These are phyloP conservation scores for Colletotrichum sublineola DNA, from an alignment of 2,329 filamentous ascomycete species.

Conservation along the genomic window DNA sequence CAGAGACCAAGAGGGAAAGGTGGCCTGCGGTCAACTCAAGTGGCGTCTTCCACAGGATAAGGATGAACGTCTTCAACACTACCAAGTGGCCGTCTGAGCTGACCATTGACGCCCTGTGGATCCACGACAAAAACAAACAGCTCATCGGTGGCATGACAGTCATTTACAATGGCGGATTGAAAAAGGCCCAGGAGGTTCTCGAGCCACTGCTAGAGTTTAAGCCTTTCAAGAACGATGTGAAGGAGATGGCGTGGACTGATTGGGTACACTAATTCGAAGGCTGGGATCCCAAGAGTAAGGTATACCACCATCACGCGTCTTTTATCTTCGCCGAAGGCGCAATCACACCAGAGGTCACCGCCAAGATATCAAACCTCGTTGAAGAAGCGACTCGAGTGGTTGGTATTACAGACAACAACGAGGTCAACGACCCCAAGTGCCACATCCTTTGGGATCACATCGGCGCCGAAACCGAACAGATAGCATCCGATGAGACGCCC, in stretches of 20 bases:
- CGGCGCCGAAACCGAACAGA: neutral
- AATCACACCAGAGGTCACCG: neutral
- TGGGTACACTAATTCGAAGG: neutral
- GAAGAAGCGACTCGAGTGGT: neutral
- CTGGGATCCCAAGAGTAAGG: constrained; percentile 2
- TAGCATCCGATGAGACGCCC: neutral
- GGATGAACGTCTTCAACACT: too few species aligned
- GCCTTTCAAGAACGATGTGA: neutral
- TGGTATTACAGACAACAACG: neutral
- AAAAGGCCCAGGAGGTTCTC: neutral
- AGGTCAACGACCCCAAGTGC: neutral
- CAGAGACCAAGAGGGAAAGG: too few species aligned
- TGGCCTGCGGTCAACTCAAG: too few species aligned
- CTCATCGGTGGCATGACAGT: neutral
- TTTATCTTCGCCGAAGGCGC: neutral
- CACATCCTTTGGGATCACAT: neutral
- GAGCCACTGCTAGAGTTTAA: neutral
- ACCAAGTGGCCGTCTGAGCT: too few species aligned
- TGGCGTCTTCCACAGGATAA: too few species aligned
- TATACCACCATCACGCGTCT: neutral
- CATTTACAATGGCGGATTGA: neutral
- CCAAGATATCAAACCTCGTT: neutral
- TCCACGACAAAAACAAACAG: too few species aligned
- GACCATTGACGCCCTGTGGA: too few species aligned
- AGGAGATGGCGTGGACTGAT: neutral